Percentiles rank a stretch among this genome's conserved stretches.
phyloP scores from a whole-genome alignment of 805 yeast species.

The Gaillardinia entomophila region DNA sequence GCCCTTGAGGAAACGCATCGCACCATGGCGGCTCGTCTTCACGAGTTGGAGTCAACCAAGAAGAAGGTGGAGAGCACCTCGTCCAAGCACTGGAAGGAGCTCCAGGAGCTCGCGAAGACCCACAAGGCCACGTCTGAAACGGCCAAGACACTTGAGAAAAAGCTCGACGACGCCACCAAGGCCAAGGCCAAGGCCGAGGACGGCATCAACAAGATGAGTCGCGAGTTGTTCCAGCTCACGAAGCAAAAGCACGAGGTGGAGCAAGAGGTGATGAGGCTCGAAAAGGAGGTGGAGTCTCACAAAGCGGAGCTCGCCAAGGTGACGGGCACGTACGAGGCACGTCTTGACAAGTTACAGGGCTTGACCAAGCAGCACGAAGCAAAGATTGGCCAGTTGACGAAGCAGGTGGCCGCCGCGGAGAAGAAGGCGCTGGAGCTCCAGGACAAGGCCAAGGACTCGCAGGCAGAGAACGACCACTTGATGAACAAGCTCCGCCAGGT shows the following conservation, averaged over 20 bases:
- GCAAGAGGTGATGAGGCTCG: conserved; percentile 33
- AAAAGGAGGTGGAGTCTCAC: conserved; percentile 32
- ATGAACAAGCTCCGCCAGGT: conserved; percentile 39
- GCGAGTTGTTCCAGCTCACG: conserved; percentile 67
- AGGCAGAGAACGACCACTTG: conserved; percentile 27
- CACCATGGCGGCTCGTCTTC: conserved; percentile 14
- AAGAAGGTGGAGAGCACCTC: conserved; percentile 24
- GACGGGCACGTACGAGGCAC: conserved; percentile 13
- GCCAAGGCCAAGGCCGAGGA: conserved; percentile 67
- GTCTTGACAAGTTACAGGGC: conserved; percentile 12
- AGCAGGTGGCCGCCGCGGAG: conserved; percentile 16
- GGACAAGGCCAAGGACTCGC: conserved; percentile 20
- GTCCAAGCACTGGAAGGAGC: conserved; percentile 19
- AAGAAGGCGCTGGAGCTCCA: conserved; percentile 10
- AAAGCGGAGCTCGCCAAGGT: conserved; percentile 29
- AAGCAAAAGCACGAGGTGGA: conserved; percentile 53
- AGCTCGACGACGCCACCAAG: conserved; percentile 25
- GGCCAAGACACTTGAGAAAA: conserved; percentile 21
- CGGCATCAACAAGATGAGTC: conserved; percentile 85
- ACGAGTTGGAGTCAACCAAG: conserved; percentile 23
- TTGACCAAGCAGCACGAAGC: conserved; percentile 19
- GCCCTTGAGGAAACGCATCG: conserved; percentile 14
- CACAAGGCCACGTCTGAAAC: conserved; percentile 17
- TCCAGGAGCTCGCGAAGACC: conserved; percentile 24
- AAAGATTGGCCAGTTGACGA: conserved; percentile 15